phyloP scores from a whole-genome alignment of 1,284 basidiomycete genomes.

The Leccinum fallax region DNA sequence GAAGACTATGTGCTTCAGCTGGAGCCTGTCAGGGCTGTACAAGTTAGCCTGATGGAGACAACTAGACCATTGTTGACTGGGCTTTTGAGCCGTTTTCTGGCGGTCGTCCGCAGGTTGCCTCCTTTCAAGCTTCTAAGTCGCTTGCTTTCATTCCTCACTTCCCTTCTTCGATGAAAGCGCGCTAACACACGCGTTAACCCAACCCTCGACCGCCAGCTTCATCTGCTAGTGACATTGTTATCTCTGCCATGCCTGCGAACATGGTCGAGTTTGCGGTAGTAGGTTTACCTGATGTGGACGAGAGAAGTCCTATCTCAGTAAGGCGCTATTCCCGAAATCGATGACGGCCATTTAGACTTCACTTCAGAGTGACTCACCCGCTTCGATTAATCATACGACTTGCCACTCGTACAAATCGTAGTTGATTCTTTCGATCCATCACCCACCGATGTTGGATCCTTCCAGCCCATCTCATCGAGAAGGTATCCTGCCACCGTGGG shows the following conservation, averaged over 20 bases:
- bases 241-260: constrained; percentile 18
- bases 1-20: background rate
- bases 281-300: constrained; percentile 19
- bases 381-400: background rate
- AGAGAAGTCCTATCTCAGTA: constrained; percentile 18
- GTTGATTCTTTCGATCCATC: background rate
- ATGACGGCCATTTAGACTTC: constrained; percentile 2
- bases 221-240: background rate
- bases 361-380: constrained; percentile 21
- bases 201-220: background rate
- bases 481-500: background rate
- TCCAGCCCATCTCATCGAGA: constrained; percentile 3
- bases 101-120: background rate
- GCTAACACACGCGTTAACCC: background rate
- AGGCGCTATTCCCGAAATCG: constrained; percentile 13
- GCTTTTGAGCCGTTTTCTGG: constrained; percentile 13
- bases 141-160: constrained; percentile 11
- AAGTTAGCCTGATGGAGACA: background rate
- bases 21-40: background rate
- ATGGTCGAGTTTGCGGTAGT: constrained; percentile 2
- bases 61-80: background rate
- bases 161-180: constrained; percentile 2
- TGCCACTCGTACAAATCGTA: background rate
- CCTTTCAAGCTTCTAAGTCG: constrained; percentile 5
- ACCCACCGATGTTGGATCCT: background rate